phyloP scores from a whole-genome alignment of 257 asterid genomes.

The Solanum ossicruentum region DNA sequence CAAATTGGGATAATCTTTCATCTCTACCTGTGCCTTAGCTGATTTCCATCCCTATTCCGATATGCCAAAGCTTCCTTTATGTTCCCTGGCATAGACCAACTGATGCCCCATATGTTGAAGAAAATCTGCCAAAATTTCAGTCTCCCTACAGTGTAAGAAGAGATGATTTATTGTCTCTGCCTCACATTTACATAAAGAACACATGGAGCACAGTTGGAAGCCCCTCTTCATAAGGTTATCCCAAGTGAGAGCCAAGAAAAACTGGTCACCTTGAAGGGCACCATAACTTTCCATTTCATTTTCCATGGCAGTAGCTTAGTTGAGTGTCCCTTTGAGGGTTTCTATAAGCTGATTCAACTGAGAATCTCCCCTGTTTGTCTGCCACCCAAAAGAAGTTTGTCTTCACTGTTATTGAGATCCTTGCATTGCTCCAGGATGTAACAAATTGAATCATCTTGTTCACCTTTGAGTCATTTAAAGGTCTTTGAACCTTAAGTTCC shows the following conservation, averaged over 20 bases:
- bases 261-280: not conserved
- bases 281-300: not conserved
- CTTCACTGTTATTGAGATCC: not conserved
- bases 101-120: not conserved
- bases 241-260: not conserved
- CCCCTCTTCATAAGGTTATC: not conserved
- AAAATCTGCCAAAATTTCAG: not conserved
- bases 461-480: not conserved
- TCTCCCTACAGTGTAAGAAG: not conserved
- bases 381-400: not conserved
- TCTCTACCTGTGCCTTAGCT: not conserved
- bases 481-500: not conserved
- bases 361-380: not conserved
- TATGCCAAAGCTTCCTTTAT: not conserved
- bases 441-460: not conserved
- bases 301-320: not conserved
- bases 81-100: not conserved
- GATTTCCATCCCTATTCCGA: not conserved
- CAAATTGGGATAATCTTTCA: not conserved
- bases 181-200: not conserved
- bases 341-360: not conserved
- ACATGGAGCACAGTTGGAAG: not conserved
- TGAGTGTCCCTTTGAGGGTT: not conserved
- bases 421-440: not conserved
- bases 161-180: not conserved